Evolutionary conservation across 768 basidiomycete genomes (phyloP), one percentile per base, ranked within the genome.

Genomic region (Sistotremastrum suecicum): DNA sequence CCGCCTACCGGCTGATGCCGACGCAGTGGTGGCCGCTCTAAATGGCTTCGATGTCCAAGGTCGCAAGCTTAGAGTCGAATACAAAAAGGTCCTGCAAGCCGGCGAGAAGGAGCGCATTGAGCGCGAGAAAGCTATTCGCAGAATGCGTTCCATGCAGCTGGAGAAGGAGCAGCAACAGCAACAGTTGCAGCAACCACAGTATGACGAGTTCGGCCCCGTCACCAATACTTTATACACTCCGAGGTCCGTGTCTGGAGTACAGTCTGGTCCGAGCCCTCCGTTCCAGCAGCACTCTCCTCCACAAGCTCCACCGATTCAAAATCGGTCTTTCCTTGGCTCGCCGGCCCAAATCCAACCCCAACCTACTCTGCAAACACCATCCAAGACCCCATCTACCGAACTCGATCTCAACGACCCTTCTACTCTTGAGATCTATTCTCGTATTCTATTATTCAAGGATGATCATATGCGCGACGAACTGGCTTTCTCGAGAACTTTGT

Each of bases 81-180:
- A 98, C 71, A 99, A 99, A 71, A 97, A 97, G 65, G 94, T 97
- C 5, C 68, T 99, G n/a, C 92, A 97, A 62, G 91, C 92, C 3
- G 92, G 94, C 42, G 95, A 99, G 66, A 99, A 99, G 66, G 95
- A 99, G 59, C 78, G 89, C 47, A 99, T 98, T 58, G 95, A 99
- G 64, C 70, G 94, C 47, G 94, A 98, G 69, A 99, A 99, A 70
- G 95, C 95, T 2, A 79, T 99, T 51, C 83, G 92, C 52, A 76
- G 95, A 50, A 99, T 99, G 92, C 81, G 88, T 53, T 91, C 87
- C 40, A 94, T 95, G 78, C 91, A 97, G 59, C 64, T 95, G 32
- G 87, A 90, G 66, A 87, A 86, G 62, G 87, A 90, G 57, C 76
- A 80, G 49, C 60, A 56, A 33, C 69, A 64, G 12, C 66, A 57